These are phyloP conservation scores for Pestalotiopsis sp. DNA, from an alignment of 2,329 filamentous ascomycete species.

Conservation along the genomic window DNA sequence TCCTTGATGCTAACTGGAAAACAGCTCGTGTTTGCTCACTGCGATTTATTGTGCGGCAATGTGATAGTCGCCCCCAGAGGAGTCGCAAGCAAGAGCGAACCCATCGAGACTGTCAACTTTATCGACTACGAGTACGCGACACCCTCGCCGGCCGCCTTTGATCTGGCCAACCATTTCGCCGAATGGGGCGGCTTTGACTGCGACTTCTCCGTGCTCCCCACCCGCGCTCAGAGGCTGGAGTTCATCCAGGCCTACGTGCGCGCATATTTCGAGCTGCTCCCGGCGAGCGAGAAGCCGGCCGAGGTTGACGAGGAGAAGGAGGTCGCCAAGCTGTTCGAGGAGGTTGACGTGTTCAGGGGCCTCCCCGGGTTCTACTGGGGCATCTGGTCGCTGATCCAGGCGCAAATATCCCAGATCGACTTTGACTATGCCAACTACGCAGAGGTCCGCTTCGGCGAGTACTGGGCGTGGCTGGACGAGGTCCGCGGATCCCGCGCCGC, in stretches of 20 bases:
- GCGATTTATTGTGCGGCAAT: conserved; percentile 94
- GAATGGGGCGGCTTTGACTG: conserved; percentile 98
- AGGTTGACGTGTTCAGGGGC: conserved; percentile 87
- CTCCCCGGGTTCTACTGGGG: conserved; percentile 91
- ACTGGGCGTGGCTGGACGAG: conserved; percentile 88
- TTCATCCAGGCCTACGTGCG: conserved; percentile 85
- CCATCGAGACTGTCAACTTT: conserved; percentile 67
- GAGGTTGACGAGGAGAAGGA: conserved; percentile 60
- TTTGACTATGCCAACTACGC: conserved; percentile 96
- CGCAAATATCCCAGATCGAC: conserved; percentile 90
- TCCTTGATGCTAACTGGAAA: conserved; percentile 16
- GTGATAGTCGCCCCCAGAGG: conserved; percentile 76
- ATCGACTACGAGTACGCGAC: conserved; percentile 99
- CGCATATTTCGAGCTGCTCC: conserved; percentile 66
- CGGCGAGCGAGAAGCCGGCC: conserved; percentile 32
- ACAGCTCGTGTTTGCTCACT: conserved; percentile 89
- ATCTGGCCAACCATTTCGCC: conserved; percentile 96
- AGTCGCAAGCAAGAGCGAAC: conserved; percentile 32
- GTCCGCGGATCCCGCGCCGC: conserved; percentile 61
- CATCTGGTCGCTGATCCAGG: conserved; percentile 94
- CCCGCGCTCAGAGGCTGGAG: conserved; percentile 71
- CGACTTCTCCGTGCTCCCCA: conserved; percentile 83
- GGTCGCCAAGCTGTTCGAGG: conserved; percentile 69
- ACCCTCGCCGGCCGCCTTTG: conserved; percentile 91
- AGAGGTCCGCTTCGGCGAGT: conserved; percentile 83